These are phyloP conservation scores for Diaporthe sp. DNA, from an alignment of 2,329 filamentous ascomycete species.

Conservation along the genomic window DNA sequence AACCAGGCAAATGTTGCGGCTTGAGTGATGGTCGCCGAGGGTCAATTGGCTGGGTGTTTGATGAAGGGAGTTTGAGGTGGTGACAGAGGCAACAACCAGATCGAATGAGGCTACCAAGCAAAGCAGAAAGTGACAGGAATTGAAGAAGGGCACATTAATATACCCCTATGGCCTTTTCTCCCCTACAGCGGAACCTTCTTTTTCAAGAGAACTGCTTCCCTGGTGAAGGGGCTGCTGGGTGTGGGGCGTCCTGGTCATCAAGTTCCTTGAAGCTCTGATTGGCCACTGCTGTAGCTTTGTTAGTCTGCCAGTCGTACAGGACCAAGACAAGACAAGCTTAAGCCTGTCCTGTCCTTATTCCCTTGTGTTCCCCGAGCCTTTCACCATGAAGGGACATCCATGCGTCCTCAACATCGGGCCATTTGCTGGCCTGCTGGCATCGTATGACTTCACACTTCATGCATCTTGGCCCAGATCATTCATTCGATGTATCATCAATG, in stretches of 20 bases:
- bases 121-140: not conserved
- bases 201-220: constrained; percentile 2
- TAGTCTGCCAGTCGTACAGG: not conserved
- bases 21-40: not conserved
- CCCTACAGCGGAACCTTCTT: not conserved
- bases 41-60: not conserved
- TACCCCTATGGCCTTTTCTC: not conserved
- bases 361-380: not conserved
- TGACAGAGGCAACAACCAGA: not conserved
- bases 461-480: not conserved
- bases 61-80: not conserved
- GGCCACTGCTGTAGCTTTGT: constrained; percentile 3
- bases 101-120: not conserved
- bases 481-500: not conserved
- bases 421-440: not conserved
- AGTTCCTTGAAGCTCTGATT: constrained; percentile 13
- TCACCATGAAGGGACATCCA: not conserved
- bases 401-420: not conserved
- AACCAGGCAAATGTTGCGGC: not conserved
- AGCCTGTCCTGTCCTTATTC: not conserved
- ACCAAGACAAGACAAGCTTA: not conserved
- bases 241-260: constrained; percentile 18
- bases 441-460: constrained; percentile 6
- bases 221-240: not conserved
- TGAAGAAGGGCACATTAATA: not conserved